phyloP scores from a whole-genome alignment of 306 rosid species.

The Fagus crenata region DNA sequence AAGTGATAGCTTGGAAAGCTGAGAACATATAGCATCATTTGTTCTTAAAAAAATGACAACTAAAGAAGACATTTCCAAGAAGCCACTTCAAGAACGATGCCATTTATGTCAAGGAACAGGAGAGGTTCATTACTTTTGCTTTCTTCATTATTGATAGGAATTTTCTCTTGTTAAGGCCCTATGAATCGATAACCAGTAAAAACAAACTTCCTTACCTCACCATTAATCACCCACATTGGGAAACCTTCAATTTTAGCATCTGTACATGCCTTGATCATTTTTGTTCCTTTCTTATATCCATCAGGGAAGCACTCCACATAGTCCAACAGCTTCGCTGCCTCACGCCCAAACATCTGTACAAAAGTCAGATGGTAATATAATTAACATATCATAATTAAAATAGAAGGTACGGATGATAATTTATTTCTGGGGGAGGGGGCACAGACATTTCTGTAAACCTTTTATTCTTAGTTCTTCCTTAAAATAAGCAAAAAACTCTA shows the following conservation, averaged over 20 bases:
- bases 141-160: background rate
- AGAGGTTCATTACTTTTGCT: background rate
- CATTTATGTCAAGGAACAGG: background rate
- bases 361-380: background rate
- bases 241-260: constrained; percentile 79
- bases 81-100: background rate
- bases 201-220: constrained; percentile 55
- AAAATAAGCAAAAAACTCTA: constrained; percentile 1
- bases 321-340: constrained; percentile 73
- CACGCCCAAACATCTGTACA: constrained; percentile 75
- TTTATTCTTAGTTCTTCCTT: background rate
- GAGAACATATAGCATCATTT: background rate
- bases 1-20: background rate
- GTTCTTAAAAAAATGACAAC: background rate
- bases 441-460: background rate
- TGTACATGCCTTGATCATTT: constrained; percentile 63
- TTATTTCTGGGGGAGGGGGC: background rate
- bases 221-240: constrained; percentile 84
- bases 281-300: constrained; percentile 72
- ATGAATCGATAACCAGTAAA: background rate
- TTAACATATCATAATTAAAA: constrained; percentile 9
- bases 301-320: constrained; percentile 91
- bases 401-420: background rate
- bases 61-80: background rate
- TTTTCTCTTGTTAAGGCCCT: background rate